Evolutionary conservation across 768 basidiomycete species (phyloP), one percentile per base, ranked within the genome.

Genomic region (Candolleomyces eurysporus): DNA sequence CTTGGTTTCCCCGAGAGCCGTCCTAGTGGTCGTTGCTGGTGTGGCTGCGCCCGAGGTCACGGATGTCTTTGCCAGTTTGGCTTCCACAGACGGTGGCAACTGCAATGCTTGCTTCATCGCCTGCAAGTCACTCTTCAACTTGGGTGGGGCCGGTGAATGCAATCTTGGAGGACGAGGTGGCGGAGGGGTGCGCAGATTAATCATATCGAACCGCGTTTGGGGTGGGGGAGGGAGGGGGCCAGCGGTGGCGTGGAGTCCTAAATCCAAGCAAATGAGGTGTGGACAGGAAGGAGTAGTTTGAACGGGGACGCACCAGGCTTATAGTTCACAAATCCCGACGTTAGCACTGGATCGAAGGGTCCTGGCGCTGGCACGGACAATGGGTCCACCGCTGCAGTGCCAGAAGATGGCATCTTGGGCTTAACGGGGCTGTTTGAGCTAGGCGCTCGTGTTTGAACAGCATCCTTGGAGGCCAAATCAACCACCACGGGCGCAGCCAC

Each of bases 401-500:
- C 16, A 26, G 61, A 48, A 2, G 45, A 21, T 26, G 61, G 11
- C 4, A 42, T 50, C 9, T 19, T 57, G 49, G 51, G 21, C 7
- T 45, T 48, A 43, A 42, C 36, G n/a, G 42, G 42, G 42, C 13
- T 58, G 50, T 8, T 51, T 13, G 16, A 11, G 31, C 30, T 58
- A 50, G 51, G 16, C 30, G 14, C 32, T 30, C 51, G 51, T 26
- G 51, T 26, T 52, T 32, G 51, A 13, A 32, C 19, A n/a, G 51
- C 31, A 49, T 49, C 21, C 8, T 26, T 30, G 32, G 76, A 75
- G 56, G 72, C 74, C 57, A 87, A 69, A 60, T 75, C 81, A 63
- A 86, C 75, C 36, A 89, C 76, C 14, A 88, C 79, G 45, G 89
- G 88, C 39, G 82, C 81, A 53, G 86, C 86, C 46, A 90, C 86